phyloP scores from a whole-genome alignment of 2,329 filamentous ascomycete species.

The Epichloe gansuensis region DNA sequence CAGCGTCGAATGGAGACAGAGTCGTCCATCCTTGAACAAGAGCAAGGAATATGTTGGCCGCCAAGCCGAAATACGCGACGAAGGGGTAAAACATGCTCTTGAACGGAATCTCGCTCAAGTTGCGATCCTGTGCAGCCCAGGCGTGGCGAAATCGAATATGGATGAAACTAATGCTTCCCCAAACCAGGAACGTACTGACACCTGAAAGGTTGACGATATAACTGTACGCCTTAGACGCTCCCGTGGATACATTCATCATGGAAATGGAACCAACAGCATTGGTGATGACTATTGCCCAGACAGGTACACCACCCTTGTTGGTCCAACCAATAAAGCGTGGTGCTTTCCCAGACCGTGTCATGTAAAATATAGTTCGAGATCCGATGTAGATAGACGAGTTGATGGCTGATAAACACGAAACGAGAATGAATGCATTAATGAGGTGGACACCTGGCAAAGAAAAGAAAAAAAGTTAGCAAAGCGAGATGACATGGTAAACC shows the following conservation, averaged over 20 bases:
- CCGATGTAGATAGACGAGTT: conserved; percentile 70
- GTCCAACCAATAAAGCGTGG: conserved; percentile 57
- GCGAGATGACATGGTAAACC: not conserved
- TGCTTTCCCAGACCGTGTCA: conserved; percentile 62
- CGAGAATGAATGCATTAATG: conserved; percentile 65
- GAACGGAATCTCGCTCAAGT: conserved; percentile 41
- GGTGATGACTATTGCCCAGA: conserved; percentile 51
- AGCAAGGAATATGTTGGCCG: conserved; percentile 44
- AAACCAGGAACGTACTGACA: conserved; percentile 59
- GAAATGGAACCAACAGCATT: conserved; percentile 59
- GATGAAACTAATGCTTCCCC: conserved; percentile 56
- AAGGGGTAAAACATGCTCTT: conserved; percentile 41
- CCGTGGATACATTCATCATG: conserved; percentile 62
- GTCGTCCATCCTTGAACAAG: conserved; percentile 50
- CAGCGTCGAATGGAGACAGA: conserved; percentile 42
- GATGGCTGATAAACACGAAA: conserved; percentile 58
- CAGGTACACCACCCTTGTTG: conserved; percentile 48
- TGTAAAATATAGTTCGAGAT: conserved; percentile 60
- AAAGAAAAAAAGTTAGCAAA: conserved; percentile 2
- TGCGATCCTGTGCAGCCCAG: conserved; percentile 45
- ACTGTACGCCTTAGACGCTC: conserved; percentile 48
- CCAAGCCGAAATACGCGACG: conserved; percentile 46
- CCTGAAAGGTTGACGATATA: conserved; percentile 61
- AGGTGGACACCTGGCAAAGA: conserved; percentile 42
- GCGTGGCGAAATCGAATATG: conserved; percentile 60